Evolutionary conservation across 108 stramenopile species (phyloP).

Genomic region (Skeletonema grethae): DNA sequence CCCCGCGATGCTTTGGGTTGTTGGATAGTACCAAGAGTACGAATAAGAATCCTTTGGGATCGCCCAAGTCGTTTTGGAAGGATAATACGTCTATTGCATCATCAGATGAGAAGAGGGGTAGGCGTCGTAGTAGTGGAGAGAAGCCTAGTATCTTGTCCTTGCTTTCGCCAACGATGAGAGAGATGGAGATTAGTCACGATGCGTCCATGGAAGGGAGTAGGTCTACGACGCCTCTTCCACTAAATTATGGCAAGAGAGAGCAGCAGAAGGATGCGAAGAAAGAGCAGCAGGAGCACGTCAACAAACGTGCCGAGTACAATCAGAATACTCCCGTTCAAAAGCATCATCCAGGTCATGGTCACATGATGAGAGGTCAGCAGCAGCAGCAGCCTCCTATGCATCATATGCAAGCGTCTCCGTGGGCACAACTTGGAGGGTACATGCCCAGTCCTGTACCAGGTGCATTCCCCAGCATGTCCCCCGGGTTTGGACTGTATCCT

Average conservation of each 20-base stretch:
- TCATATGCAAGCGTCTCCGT: slow-evolving; percentile 20
- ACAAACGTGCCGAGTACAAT: background rate
- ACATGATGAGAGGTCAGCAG: background rate
- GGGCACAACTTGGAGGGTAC: slow-evolving; percentile 15
- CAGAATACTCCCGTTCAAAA: background rate
- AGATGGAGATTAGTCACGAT: slow-evolving; percentile 32
- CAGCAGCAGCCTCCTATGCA: slow-evolving; percentile 11
- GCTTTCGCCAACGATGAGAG: slow-evolving; percentile 57
- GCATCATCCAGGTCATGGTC: background rate
- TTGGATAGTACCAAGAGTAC: slow-evolving; percentile 46
- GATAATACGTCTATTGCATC: slow-evolving; percentile 46
- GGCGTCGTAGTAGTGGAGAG: slow-evolving; percentile 33
- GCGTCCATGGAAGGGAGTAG: slow-evolving; percentile 49
- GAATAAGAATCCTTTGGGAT: slow-evolving; percentile 40
- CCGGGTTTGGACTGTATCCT: slow-evolving; percentile 32
- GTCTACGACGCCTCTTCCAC: slow-evolving; percentile 72
- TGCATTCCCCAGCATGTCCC: slow-evolving; percentile 35
- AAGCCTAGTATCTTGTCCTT: slow-evolving; percentile 59
- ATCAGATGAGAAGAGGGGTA: slow-evolving; percentile 56
- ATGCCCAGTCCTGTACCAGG: slow-evolving; percentile 45
- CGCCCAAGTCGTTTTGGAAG: slow-evolving; percentile 51
- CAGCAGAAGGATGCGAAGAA: background rate
- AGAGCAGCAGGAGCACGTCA: background rate
- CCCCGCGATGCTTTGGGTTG: slow-evolving; percentile 39
- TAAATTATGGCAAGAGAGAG: slow-evolving; percentile 49